Base-by-base conservation (phyloP, 345 rosid species). In the Limnanthes douglasii region DNA sequence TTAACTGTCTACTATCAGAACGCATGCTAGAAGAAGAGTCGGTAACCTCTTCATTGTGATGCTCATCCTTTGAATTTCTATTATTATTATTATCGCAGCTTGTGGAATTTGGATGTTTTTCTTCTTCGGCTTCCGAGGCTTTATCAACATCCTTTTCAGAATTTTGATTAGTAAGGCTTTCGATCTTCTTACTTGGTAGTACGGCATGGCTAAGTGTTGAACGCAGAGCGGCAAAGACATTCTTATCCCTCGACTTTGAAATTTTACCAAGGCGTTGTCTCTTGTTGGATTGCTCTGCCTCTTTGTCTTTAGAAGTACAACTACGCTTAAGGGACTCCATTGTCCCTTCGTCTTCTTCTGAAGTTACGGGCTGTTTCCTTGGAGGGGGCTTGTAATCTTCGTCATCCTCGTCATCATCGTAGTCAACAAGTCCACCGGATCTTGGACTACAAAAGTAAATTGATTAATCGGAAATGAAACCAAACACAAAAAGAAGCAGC, bases 341-440 rank as follows among this genome's bases (percentile, higher is more conserved):
- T 40, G 50, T 57, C 18, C 54, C 52, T 48, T 74, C 94, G 50
- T 85, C 98, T 9, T 74, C 94, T 43, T 73, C 78, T 1, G 53
- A 50, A 11, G 41, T 46, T 55, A 64, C 93, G 8, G 59, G 45
- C 41, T 69, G 86, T 67, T 72, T 85, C 65, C 56, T 61, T 4
- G 86, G 94, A 28, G 96, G 94, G n/a, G 96, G 94, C 43, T 61
- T 75, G 52, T 75, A 81, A 46, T 78, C 90, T 45, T 75, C 90
- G n/a, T 92, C 99, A 28, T 85, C 98, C 21, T 83, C 94, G 18
- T 90, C 99, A n/a, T 85, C 94, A 5, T 81, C 99, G 30, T 92
- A 92, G 58, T 92, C 99, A 46, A 92, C 99, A 56, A 92, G 66
- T 14, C 93, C 94, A 14, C 81, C 78, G 25, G 83, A 56, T 59